Evolutionary conservation across 2,329 filamentous ascomycete genomes (phyloP).

Genomic region (Claviceps purpurea): DNA sequence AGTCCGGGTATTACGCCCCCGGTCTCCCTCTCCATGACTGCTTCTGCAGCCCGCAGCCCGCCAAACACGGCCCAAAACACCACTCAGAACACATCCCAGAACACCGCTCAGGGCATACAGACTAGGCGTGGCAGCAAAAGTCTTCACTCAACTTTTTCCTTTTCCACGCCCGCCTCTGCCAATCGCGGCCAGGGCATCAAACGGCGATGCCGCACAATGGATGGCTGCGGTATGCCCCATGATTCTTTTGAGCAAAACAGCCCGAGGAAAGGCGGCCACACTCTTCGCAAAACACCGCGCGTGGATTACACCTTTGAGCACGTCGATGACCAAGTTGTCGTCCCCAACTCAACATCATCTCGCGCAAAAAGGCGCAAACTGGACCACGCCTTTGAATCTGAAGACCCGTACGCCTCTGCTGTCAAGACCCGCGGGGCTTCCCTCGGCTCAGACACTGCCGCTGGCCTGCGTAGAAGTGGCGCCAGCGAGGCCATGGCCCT

Average conservation of each 20-base stretch:
- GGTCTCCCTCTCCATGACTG: slow-evolving; percentile 8
- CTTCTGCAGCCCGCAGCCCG: slow-evolving; percentile 15
- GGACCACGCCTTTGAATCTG: slow-evolving; percentile 20
- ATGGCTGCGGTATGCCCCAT: slow-evolving; percentile 20
- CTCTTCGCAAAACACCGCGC: slow-evolving; percentile 40
- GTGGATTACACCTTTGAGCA: slow-evolving; percentile 45
- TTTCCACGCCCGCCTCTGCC: slow-evolving; percentile 19
- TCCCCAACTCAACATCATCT: slow-evolving; percentile 21
- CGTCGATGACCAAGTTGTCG: slow-evolving; percentile 32
- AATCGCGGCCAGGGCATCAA: slow-evolving; percentile 19
- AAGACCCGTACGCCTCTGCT: slow-evolving; percentile 17
- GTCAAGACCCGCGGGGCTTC: slow-evolving; percentile 25
- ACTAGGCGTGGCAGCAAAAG: slow-evolving; percentile 21
- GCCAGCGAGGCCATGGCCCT: slow-evolving; percentile 24
- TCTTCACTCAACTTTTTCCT: slow-evolving; percentile 23
- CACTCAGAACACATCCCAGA: not conserved
- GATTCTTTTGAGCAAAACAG: slow-evolving; percentile 34
- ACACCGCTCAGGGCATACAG: not conserved
- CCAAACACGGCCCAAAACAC: slow-evolving; percentile 16
- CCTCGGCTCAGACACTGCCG: slow-evolving; percentile 21
- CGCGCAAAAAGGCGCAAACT: slow-evolving; percentile 24
- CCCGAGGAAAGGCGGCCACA: slow-evolving; percentile 45
- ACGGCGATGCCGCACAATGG: slow-evolving; percentile 31
- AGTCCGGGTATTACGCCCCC: not conserved
- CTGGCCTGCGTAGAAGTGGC: slow-evolving; percentile 20